Base-by-base conservation (phyloP, 2,329 filamentous ascomycete genomes). In the Chalaropsis ovoidea region DNA sequence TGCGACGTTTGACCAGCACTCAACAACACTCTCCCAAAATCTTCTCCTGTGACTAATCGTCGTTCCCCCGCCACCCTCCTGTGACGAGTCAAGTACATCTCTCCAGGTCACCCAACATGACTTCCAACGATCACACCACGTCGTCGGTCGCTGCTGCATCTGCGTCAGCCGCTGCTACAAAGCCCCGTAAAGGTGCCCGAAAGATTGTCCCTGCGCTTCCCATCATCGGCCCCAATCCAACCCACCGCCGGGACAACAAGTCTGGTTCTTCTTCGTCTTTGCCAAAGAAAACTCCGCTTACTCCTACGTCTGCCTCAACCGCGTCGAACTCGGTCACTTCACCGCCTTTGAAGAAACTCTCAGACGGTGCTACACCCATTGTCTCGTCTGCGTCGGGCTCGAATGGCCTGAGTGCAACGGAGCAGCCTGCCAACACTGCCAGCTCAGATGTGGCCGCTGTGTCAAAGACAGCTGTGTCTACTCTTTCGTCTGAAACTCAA, bases 1-100 rank as follows among this genome's bases (percentile, higher is more conserved):
- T 67, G 65, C 65, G 65, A 62, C 65, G 61, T 60, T 47, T 42
- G 65, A 67, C 49, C 61, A 60, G 61, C 52, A 49, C 42, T 61
- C 61, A 67, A 43, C 60, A 43, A 65, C 22, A 61, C 43, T 49
- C 61, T 63, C 52, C 39, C 24, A 43, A 63, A 22, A 60, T 47
- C 35, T 67, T 52, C 22, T 64, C 52, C 65, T 63, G 49, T 60
- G 65, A 67, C 63, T 67, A 67, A 64, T 49, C 54, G 27, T 45
- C 56, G 8, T 42, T 27, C 60, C 43, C 41, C 56, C 43, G 27
- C 27, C 27, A 19, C 54, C 31, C 39, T 58, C 54, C 54, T 39
- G 54, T 58, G 54, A 58, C 54, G 54, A 58, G 54, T 58, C 54
- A 58, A 58, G 17, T 35, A 61, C 27, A 49, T 61, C 54, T 41